Percentiles rank a stretch among this genome's conserved stretches.
These are phyloP conservation scores for Novymonas esmeraldas DNA, from an alignment of 208 protist genomes.

Conservation along the genomic window DNA sequence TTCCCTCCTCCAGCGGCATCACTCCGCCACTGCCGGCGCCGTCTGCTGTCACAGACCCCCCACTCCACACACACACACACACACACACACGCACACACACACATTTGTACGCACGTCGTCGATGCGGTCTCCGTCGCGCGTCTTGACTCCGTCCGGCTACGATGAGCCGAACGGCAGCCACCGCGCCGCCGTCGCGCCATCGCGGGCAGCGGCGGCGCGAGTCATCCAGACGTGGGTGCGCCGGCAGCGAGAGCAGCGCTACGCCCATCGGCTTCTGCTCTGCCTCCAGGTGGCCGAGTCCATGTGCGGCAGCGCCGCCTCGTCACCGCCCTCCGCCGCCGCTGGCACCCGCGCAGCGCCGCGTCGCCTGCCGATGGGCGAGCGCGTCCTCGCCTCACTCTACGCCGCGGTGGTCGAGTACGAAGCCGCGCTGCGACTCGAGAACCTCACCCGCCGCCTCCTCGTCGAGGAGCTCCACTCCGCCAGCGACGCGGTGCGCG, in stretches of 20 bases:
- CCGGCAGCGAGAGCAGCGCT: neutral
- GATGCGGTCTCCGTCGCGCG: neutral
- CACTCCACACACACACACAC: too few relatives aligned
- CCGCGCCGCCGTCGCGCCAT: neutral
- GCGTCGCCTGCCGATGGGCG: neutral
- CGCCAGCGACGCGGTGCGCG: slow-evolving; percentile 16
- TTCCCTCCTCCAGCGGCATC: too few relatives aligned
- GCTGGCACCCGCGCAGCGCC: too few relatives aligned
- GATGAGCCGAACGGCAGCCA: neutral
- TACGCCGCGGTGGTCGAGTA: slow-evolving; percentile 30
- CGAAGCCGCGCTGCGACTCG: slow-evolving; percentile 26
- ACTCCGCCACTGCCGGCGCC: too few relatives aligned
- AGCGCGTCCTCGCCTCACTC: slow-evolving; percentile 2
- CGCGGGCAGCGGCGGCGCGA: neutral
- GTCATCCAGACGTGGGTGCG: slow-evolving; percentile 10
- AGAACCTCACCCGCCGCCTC: slow-evolving; percentile 50
- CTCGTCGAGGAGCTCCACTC: slow-evolving; percentile 26
- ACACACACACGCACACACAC: too few relatives aligned
- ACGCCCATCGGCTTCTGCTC: slow-evolving; percentile 12
- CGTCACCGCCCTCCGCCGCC: too few relatives aligned
- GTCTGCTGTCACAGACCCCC: too few relatives aligned
- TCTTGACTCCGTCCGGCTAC: neutral
- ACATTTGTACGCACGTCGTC: neutral
- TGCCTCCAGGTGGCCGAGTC: slow-evolving; percentile 10
- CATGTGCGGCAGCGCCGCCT: too few relatives aligned